Base-by-base conservation (phyloP, 257 asterid species). In the Ilex asprella region DNA sequence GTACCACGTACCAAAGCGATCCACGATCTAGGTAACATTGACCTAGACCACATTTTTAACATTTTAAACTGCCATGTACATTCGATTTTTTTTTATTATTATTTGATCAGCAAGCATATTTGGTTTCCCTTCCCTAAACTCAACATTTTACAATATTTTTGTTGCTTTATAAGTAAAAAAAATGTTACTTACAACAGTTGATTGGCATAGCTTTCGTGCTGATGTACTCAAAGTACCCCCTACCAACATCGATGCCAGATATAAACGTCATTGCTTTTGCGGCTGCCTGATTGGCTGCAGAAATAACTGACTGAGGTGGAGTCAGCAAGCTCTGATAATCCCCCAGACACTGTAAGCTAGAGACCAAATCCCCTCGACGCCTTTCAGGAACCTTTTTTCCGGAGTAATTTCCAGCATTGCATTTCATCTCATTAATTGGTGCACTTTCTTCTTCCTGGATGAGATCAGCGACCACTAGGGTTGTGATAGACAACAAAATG, bases 251-350 rank as follows among this genome's bases (percentile, higher is more conserved):
- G 59, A 82, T 65, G 57, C 90, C 93, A 12, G 98, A 86, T 61
- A 73, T 50, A 44, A 86, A 77, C 83, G 86, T 75, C 89, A 80
- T 86, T 65, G 97, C 98, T 78, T 83, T 92, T 16, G 87, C 78
- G 60, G 97, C 97, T 66, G 97, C 98, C 75, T 79, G 95, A 81
- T 92, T 92, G 69, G 97, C 88, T 63, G 88, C 87, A 41, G 85
- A 72, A 63, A 69, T 81, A 67, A 83, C 86, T 2, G 95, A 76
- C 53, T 73, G 80, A 30, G 98, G 96, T 31, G 97, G 97, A 61
- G 82, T 75, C 31, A 92, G 77, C 86, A 92, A 74, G 79, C 89
- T 84, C 67, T 84, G 82, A 76, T 86, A 89, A 66, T 81, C 91
- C 7, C 79, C 82, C 30, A 92, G 78, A 61, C 73, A 80, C 71